Base-by-base conservation (phyloP, 1,284 basidiomycete genomes). In the Trichosporon faecale region DNA sequence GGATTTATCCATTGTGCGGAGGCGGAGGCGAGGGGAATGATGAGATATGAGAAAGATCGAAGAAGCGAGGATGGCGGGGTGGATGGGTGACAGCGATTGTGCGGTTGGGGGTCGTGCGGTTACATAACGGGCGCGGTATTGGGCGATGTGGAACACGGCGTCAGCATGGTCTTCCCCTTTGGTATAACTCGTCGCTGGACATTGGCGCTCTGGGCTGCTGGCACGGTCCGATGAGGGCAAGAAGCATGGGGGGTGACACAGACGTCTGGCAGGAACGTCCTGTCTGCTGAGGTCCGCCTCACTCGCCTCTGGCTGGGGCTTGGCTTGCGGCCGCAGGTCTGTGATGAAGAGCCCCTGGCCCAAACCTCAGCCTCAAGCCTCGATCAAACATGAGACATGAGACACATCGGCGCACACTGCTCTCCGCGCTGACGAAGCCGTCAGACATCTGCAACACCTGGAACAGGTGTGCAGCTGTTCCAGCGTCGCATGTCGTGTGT, bases 171-270 rank as follows among this genome's bases (percentile, higher is more conserved):
- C 16, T 33, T 31, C 57, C 18, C 16, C 7, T 31, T 61, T 31
- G 27, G 57, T 29, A n/a, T 3, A 7, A 6, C 12, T 25, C 25
- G 16, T 29, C 27, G 12, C 55, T 60, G 29, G 7, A 61, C 57
- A 23, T n/a, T 31, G 57, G 57, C 57, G 5, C 40, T 44, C 40
- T 44, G 40, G 23, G 49, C 49, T 61, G 33, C 57, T 31, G 27
- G 29, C 8, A 31, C 57, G 29, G 27, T 33, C 27, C 29, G 57
- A 33, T 31, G 27, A 29, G 23, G 27, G 18, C 57, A 23, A 61
- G 57, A 61, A 61, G 57, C 57, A 61, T 31, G 57, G 27, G 35
- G 52, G 27, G 29, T 61, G 57, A 61, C 57, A 61, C 57, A 31
- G 57, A 61, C 57, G 18, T 61, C 57, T 61, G 57, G 29, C 29